Evolutionary conservation across 495 filamentous ascomycete species (phyloP), one percentile per base, ranked within the genome.

Genomic region (Neurospora sp.): DNA sequence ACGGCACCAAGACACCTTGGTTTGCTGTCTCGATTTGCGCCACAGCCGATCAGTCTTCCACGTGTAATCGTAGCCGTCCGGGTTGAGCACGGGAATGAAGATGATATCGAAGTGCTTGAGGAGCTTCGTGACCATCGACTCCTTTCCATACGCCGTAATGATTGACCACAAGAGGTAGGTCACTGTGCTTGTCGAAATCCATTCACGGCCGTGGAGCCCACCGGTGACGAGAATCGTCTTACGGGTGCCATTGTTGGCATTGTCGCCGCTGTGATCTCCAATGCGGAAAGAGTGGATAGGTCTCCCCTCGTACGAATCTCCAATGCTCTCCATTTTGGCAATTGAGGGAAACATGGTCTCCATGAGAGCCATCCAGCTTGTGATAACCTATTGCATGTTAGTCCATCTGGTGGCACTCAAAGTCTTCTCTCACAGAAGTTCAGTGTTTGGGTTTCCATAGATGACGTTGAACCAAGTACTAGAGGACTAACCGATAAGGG

Each of bases 161-260:
- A 98, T 83, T n/a, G 89, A 92, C 86, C 95, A 97, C 10, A 95
- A 93, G 14, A 97, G 82, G 78, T 96, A 98, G 70, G 88, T 94
- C n/a, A 96, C 93, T 0, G 94, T 95, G 77, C 91, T 95, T 2
- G 92, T 95, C 69, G 93, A 93, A 75, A 99, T 96, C 96, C 96
- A 99, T 84, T 99, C 96, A 10, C 96, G 88, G 3, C 94, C 95
- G 80, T 99, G 96, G 70, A 90, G 87, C 31, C 95, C 96, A 39
- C 94, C 96, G 0, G 90, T 88, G 12, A 99, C 85, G 49, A 98
- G 85, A 71, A 99, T 90, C 2, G 92, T 95, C 79, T 94, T 93
- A 35, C 83, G 80, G 0, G 86, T 87, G 4, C 74, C 73, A 0
- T 81, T 77, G 1, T 80, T 76, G 10, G 84, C 73, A 7, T 85